Base-by-base conservation (phyloP, 2,329 filamentous ascomycete genomes). In the Diplodia corticola region DNA sequence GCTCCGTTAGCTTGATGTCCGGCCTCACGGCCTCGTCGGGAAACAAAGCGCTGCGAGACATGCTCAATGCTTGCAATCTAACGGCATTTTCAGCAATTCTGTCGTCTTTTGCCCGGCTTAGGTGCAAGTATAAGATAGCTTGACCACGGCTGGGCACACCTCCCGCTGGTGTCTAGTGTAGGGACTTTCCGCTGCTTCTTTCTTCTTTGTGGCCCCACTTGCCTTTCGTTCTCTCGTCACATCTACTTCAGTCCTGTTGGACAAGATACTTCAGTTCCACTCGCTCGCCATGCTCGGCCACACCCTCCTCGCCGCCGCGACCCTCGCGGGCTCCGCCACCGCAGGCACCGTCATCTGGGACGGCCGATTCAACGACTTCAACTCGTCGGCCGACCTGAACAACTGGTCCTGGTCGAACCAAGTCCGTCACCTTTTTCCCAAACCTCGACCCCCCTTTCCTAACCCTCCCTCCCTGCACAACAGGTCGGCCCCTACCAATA, bases 401-500 rank as follows among this genome's bases (percentile, higher is more conserved):
- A 82, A 83, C 48, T 89, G 79, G 75, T 61, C 57, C 1, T 61
- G 57, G 57, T 44, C 57, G 17, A 61, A 61, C 28, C 57, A 61
- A 22, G 55, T 60, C 10, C 9, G 55, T 17, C 4, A 37, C 3
- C 40, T n/a, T 44, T 10, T 13, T 12, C 33, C 33, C 33, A 35
- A 10, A 10, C 35, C 35, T 13, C 35, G 4, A 37, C 4, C 0
- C 24, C 10, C 13, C 5, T 13, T 37, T 13, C 30, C 4, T 5
- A 3, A 35, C 30, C 13, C n/a, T 5, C n/a, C 5, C 7, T 10
- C 12, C 26, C 15, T 3, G 17, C 7, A 15, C 49, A 26, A 3
- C n/a, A 54, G 76, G 86, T 90, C 72, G 87, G 87, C 0, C 84
- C 87, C 0, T 92, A 90, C 78, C 89, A 91, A 76, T 91, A 89